Base-by-base conservation (phyloP, 208 protist genomes). In the Trypanosoma brucei region DNA sequence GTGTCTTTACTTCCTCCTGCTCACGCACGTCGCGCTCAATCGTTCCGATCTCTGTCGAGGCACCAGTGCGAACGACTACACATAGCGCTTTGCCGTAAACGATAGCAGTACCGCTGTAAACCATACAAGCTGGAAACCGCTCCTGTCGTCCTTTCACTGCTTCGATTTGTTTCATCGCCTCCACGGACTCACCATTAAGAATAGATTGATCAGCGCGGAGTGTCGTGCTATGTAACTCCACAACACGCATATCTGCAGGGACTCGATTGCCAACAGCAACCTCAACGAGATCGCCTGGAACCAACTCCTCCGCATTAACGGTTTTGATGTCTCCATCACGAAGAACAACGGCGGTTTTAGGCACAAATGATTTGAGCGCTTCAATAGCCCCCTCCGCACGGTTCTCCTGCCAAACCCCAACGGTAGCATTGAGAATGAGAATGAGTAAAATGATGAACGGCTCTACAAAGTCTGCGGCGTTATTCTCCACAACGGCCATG, bases 381-480 rank as follows among this genome's bases (percentile, higher is more conserved):
- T 95, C 86, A 61, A 98, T 97, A 3, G 91, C 92, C 34, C 87
- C 65, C 36, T 97, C 93, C 1, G 96, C 95, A 8, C 86, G 91
- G 33, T 81, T 81, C 70, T 98, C 91, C 59, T 98, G 95, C 79
- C 84, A 95, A 8, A 98, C 89, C 31, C 95, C 92, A 37, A 98
- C 92, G 33, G 85, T 70, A 2, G 96, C 93, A 58, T 98, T 98
- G 31, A 96, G 45, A 3, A 96, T 77, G 49, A 98, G 83, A 81
- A 98, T 98, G 14, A 97, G 66, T 7, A 97, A 68, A 76, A 98
- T 98, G 48, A 98, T 97, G 59, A 93, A 84, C 2, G 94, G 91
- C 71, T 98, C 95, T 2, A 97, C 87, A 62, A 97, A 96, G 37
- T 85, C 85, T 44, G 70, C 36, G 22, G 50, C 48, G 36, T 91